Conservation (phyloP, 257 asterid species). For the Scutellaria minor region DNA sequence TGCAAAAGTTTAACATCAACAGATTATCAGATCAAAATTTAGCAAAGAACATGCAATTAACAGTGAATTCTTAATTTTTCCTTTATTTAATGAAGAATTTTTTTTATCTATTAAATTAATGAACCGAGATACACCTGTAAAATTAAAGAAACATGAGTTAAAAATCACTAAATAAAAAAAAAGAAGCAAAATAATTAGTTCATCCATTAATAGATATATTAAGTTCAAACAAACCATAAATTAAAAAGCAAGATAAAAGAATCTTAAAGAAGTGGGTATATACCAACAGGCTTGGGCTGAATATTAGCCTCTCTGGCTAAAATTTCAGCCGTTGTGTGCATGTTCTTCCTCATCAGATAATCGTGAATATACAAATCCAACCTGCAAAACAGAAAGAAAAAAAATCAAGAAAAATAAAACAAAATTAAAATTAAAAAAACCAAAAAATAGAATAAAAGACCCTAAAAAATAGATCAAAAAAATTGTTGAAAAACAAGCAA, state of each 20-base stretch:
- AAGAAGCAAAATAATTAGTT: not conserved
- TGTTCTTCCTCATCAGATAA: slow-evolving; percentile 43
- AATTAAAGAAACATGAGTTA: slow-evolving; percentile 6
- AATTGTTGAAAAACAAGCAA: not conserved
- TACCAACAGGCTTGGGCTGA: slow-evolving; percentile 40
- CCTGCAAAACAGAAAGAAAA: slow-evolving; percentile 24
- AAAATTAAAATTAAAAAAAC: not conserved
- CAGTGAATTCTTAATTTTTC: not conserved
- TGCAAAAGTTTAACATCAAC: slow-evolving; percentile 17
- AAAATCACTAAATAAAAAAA: slow-evolving; percentile 23
- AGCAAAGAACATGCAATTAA: not conserved
- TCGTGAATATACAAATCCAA: slow-evolving; percentile 48
- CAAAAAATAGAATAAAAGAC: slow-evolving; percentile 1
- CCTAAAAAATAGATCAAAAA: not conserved
- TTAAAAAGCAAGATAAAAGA: not conserved
- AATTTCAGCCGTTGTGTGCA: slow-evolving; percentile 40
- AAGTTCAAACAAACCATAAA: not conserved
- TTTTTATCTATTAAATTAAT: slow-evolving; percentile 8
- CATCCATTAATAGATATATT: slow-evolving; percentile 16
- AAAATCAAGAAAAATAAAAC: not conserved
- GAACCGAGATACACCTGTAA: slow-evolving; percentile 9
- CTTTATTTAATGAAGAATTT: not conserved
- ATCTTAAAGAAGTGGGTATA: not conserved
- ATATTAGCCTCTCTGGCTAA: slow-evolving; percentile 44
- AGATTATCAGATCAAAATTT: not conserved